Base-by-base conservation (phyloP, 176 grass and related monocot species). In the Ensete glaucum region DNA sequence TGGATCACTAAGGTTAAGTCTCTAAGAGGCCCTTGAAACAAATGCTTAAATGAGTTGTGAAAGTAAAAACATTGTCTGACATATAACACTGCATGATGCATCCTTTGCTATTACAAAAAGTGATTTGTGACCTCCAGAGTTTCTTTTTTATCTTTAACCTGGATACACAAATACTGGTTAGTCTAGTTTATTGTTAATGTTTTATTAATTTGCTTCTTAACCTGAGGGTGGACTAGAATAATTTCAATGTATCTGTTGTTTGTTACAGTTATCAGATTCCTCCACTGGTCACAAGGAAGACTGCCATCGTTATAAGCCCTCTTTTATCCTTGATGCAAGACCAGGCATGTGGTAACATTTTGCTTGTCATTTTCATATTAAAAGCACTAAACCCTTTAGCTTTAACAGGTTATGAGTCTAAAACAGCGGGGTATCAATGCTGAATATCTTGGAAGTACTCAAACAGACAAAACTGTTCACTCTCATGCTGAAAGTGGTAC, bases 291-390 rank as follows among this genome's bases (percentile, higher is more conserved):
- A 81, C 81, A 34, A 83, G 87, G 71, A 97, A 93, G 73, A 97
- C 90, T 69, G 81, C 90, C 64, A 82, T 93, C 74, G 77, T 97
- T 57, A 84, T 97, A 62, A 93, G 88, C 56, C 94, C 90, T 77
- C 93, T 93, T 69, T 71, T 97, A 62, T 93, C 93, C 65, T 77
- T 93, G 76, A 97, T 97, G 85, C 93, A 97, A 80, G 88, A 97
- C 50, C 90, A 97, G 88, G 93, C 86, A 82, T 50, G 27, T 25
- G 19, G 64, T 53, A 75, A 8, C 29, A 72, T 57, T 54, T 21
- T 56, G n/a, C 75, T 85, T 50, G 9, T 75, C 24, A 10, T 57
- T 64, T 15, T 34, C 20, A 67, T 55, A 2, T 13, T 49, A 17
- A 50, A 50, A 49, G 71, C 10, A 29, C 64, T 26, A 64, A n/a